A percentile compares a stretch with the other conserved stretches of the same genome.
phyloP scores from a whole-genome alignment of 768 basidiomycete genomes.

The Terana coerulea region DNA sequence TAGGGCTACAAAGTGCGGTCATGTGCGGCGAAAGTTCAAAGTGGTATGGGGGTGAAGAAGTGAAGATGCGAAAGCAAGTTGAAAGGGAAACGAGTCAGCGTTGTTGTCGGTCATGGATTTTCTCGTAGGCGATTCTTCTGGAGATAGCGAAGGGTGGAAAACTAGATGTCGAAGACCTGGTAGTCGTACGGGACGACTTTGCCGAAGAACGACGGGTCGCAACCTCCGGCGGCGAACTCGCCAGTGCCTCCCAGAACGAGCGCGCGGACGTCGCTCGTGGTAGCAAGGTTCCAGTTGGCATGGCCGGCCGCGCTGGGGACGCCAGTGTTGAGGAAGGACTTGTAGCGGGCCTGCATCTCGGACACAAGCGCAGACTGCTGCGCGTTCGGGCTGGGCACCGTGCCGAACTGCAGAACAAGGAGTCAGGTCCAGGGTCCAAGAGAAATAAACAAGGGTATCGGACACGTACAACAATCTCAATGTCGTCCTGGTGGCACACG shows the following conservation, averaged over 20 bases:
- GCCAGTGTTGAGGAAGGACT: slow-evolving; percentile 61
- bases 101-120: too few species aligned
- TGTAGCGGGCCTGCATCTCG: slow-evolving; percentile 71
- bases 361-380: slow-evolving; percentile 54
- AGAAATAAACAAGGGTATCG: not conserved
- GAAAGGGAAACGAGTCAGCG: not conserved
- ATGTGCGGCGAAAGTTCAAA: too few species aligned
- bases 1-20: not conserved
- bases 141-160: not conserved
- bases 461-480: slow-evolving; percentile 63
- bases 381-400: slow-evolving; percentile 48
- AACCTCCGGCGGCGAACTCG: slow-evolving; percentile 50
- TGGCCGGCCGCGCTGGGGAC: slow-evolving; percentile 53
- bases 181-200: slow-evolving; percentile 62
- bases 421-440: slow-evolving; percentile 30
- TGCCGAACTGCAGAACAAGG: slow-evolving; percentile 40
- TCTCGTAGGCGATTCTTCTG: too few species aligned
- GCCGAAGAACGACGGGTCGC: slow-evolving; percentile 69
- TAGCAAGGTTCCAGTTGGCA: slow-evolving; percentile 51
- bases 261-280: slow-evolving; percentile 48
- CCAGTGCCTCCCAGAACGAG: slow-evolving; percentile 59
- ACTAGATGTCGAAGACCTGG: slow-evolving; percentile 45
- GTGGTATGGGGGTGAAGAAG: not conserved
- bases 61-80: not conserved
- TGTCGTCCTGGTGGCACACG: slow-evolving; percentile 83